Evolutionary conservation across 2,329 filamentous ascomycete species (phyloP).

Genomic region (Aureobasidium lini): DNA sequence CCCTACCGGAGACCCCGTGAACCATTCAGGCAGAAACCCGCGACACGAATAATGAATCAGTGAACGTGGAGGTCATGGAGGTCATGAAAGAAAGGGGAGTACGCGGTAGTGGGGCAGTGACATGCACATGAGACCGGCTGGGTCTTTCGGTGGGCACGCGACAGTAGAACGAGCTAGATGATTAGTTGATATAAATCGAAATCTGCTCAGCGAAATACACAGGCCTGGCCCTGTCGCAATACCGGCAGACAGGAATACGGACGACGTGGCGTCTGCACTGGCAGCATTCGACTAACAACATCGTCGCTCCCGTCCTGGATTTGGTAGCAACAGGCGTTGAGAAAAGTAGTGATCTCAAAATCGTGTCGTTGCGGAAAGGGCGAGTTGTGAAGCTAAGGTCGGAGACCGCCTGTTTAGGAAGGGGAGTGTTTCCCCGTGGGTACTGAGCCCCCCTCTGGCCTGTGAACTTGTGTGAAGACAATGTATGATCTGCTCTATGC

Average conservation of each 20-base stretch:
- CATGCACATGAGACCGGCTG: slow-evolving; percentile 1
- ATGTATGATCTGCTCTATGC: too few species aligned
- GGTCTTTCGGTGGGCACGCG: slow-evolving; percentile 2
- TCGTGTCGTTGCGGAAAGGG: not conserved
- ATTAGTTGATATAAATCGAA: not conserved
- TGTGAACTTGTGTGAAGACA: too few species aligned
- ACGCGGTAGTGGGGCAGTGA: slow-evolving; percentile 5
- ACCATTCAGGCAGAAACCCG: not conserved
- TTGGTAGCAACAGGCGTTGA: not conserved
- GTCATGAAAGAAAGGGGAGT: not conserved
- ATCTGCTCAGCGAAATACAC: not conserved
- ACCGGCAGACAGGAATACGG: not conserved
- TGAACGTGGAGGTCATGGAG: not conserved
- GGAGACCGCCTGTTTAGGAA: not conserved
- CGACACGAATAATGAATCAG: not conserved
- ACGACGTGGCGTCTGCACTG: not conserved
- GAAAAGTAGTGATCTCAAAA: not conserved
- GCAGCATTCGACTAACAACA: not conserved
- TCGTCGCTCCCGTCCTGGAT: not conserved
- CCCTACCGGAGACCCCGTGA: not conserved
- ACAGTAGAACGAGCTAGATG: not conserved
- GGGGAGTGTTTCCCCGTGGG: not conserved
- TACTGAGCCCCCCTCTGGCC: too few species aligned
- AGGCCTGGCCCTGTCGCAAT: not conserved
- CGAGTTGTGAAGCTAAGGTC: not conserved